Percentiles rank a stretch among this genome's conserved stretches.
Evolutionary conservation across 2,329 filamentous ascomycete genomes (phyloP).

Genomic region (Cyclaneusma minus): DNA sequence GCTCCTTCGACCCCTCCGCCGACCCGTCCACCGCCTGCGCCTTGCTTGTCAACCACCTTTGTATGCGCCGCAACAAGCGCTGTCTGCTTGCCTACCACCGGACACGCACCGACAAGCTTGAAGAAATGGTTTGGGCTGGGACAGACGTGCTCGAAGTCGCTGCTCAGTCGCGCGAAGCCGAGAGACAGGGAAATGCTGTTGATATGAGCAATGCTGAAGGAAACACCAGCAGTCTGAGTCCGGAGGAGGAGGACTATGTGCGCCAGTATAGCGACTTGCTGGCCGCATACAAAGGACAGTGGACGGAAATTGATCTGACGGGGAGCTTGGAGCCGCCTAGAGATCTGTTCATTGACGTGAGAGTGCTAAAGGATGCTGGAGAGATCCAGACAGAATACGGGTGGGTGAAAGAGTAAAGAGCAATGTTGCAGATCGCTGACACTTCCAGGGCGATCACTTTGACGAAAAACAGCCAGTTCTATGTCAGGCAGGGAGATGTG

Average conservation of each 20-base stretch:
- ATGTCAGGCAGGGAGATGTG: constrained; percentile 88
- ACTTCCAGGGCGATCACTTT: constrained; percentile 67
- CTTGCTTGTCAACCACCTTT: constrained; percentile 82
- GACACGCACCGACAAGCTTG: constrained; percentile 77
- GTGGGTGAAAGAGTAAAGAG: constrained; percentile 32
- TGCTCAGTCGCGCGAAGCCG: constrained; percentile 36
- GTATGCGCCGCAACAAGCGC: constrained; percentile 90
- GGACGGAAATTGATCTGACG: constrained; percentile 94
- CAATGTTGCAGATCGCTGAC: not conserved
- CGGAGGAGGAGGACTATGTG: constrained; percentile 94
- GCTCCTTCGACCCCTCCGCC: constrained; percentile 73
- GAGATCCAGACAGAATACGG: constrained; percentile 99
- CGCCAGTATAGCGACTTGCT: constrained; percentile 81
- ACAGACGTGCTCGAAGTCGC: constrained; percentile 63
- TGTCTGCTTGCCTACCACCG: constrained; percentile 91
- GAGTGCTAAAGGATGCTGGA: constrained; percentile 89
- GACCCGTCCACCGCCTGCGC: constrained; percentile 77
- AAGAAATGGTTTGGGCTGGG: constrained; percentile 87
- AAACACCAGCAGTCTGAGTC: constrained; percentile 65
- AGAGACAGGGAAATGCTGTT: constrained; percentile 16
- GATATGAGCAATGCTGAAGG: constrained; percentile 28
- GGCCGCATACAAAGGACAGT: constrained; percentile 94
- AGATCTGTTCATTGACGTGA: constrained; percentile 92
- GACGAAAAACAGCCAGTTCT: constrained; percentile 97
- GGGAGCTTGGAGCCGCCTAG: constrained; percentile 86